Conservation (phyloP, 768 basidiomycete genomes). For the Tylopilus sp. region DNA sequence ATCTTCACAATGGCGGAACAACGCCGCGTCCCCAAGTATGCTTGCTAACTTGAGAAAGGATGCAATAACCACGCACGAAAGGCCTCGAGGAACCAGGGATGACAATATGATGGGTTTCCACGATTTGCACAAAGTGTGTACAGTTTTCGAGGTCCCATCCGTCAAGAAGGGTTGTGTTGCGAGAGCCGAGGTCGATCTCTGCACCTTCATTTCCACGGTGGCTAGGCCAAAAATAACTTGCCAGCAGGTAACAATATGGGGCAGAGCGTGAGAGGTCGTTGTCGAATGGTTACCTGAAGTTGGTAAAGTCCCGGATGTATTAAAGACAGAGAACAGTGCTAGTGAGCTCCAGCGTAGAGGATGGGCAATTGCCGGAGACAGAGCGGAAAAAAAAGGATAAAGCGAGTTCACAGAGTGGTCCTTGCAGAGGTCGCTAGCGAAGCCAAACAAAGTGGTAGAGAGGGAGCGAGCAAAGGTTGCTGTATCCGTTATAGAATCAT, state of each 20-base stretch:
- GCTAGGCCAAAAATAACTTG: slow-evolving; percentile 40
- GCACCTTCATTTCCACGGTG: slow-evolving; percentile 31
- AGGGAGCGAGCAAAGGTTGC: slow-evolving; percentile 14
- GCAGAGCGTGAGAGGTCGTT: background rate
- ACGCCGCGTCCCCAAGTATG: slow-evolving; percentile 32
- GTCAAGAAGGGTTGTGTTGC: background rate
- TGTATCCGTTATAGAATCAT: slow-evolving; percentile 3
- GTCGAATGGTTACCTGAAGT: background rate
- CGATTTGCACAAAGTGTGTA: slow-evolving; percentile 37
- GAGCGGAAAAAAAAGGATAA: slow-evolving; percentile 13
- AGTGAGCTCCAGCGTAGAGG: slow-evolving; percentile 44
- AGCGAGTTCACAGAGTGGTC: background rate
- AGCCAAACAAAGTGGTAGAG: slow-evolving; percentile 11
- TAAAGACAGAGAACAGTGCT: slow-evolving; percentile 35
- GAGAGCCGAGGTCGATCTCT: background rate
- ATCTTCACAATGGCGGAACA: slow-evolving; percentile 37
- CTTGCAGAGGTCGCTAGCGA: background rate
- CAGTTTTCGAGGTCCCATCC: slow-evolving; percentile 23
- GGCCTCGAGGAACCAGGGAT: slow-evolving; percentile 31
- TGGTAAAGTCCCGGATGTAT: slow-evolving; percentile 1
- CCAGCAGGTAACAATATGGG: slow-evolving; percentile 32
- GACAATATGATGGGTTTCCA: slow-evolving; percentile 34
- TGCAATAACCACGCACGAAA: slow-evolving; percentile 31
- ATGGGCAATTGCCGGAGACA: slow-evolving; percentile 30
- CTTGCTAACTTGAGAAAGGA: slow-evolving; percentile 46